Conservation (phyloP, 768 basidiomycete species). For the Clathrus columnatus region DNA sequence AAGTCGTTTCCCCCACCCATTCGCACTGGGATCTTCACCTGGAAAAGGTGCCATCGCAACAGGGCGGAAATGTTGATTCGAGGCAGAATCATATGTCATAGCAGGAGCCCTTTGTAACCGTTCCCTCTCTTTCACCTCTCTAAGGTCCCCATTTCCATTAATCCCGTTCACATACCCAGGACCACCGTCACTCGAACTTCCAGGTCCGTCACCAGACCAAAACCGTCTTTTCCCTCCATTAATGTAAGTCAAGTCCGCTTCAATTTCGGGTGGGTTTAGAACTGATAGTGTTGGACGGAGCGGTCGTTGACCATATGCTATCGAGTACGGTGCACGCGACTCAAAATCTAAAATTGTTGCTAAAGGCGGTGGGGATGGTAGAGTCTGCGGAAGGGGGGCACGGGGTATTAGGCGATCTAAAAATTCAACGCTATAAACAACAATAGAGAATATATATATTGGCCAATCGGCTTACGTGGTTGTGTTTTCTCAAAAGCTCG, state of each 20-base stretch:
- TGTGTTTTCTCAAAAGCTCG: constrained; percentile 68
- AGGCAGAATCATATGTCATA: constrained; percentile 16
- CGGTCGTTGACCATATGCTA: constrained; percentile 22
- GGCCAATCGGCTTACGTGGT: constrained; percentile 42
- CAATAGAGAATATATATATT: background rate
- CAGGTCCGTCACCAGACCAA: constrained; percentile 3
- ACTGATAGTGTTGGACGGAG: constrained; percentile 22
- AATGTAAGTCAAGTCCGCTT: constrained; percentile 19
- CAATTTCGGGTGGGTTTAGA: constrained; percentile 23
- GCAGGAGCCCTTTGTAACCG: constrained; percentile 17
- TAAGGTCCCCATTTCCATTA: constrained; percentile 13
- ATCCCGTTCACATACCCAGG: constrained; percentile 9
- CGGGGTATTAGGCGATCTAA: constrained; percentile 56
- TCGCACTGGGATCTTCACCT: background rate
- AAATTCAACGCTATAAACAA: background rate
- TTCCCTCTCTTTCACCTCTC: constrained; percentile 20
- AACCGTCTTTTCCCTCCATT: constrained; percentile 4
- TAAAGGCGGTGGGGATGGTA: constrained; percentile 50
- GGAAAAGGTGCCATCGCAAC: background rate
- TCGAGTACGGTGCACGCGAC: constrained; percentile 25
- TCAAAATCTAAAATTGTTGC: constrained; percentile 55
- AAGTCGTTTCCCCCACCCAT: constrained; percentile 8
- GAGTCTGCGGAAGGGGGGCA: constrained; percentile 32
- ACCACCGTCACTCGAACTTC: constrained; percentile 1
- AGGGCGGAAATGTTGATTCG: constrained; percentile 6